These are phyloP conservation scores for Elaeis oleifera DNA, from an alignment of 202 grass and related monocot genomes.

Conservation along the genomic window DNA sequence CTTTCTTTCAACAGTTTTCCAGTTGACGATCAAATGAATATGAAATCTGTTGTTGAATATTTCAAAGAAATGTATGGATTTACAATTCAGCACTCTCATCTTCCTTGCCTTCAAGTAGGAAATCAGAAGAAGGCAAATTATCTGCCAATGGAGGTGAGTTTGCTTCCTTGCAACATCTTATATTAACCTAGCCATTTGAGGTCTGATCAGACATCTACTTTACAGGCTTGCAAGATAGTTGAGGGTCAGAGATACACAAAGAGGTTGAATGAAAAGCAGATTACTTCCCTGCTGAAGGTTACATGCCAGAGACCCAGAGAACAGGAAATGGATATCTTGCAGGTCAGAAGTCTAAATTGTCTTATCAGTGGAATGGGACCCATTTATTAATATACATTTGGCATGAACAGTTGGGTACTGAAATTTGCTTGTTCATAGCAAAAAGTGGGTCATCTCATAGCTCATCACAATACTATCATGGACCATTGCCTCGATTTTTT, in stretches of 20 bases:
- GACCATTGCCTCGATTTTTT: too few species aligned
- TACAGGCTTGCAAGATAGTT: constrained; percentile 92
- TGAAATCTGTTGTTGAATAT: constrained; percentile 97
- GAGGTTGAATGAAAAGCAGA: constrained; percentile 99
- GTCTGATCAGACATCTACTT: constrained; percentile 11
- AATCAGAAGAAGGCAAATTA: constrained; percentile 99
- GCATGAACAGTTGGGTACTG: too few species aligned
- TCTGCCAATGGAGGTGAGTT: constrained; percentile 87
- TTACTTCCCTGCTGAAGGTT: constrained; percentile 91
- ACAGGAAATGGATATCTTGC: constrained; percentile 94
- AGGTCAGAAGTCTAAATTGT: constrained; percentile 33
- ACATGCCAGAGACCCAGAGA: constrained; percentile 96
- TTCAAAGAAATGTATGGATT: constrained; percentile 99
- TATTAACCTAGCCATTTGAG: background rate
- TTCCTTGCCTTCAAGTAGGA: constrained; percentile 95
- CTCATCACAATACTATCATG: too few species aligned
- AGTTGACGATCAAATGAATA: constrained; percentile 99
- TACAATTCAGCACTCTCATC: constrained; percentile 81
- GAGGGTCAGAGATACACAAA: constrained; percentile 98
- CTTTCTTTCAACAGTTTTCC: constrained; percentile 55
- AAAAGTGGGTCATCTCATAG: too few species aligned
- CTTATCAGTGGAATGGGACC: too few species aligned
- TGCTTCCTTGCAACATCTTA: constrained; percentile 1
- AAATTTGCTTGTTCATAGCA: too few species aligned
- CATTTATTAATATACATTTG: too few species aligned